Base-by-base conservation (phyloP, 306 rosid species). In the Acmispon strigosus region DNA sequence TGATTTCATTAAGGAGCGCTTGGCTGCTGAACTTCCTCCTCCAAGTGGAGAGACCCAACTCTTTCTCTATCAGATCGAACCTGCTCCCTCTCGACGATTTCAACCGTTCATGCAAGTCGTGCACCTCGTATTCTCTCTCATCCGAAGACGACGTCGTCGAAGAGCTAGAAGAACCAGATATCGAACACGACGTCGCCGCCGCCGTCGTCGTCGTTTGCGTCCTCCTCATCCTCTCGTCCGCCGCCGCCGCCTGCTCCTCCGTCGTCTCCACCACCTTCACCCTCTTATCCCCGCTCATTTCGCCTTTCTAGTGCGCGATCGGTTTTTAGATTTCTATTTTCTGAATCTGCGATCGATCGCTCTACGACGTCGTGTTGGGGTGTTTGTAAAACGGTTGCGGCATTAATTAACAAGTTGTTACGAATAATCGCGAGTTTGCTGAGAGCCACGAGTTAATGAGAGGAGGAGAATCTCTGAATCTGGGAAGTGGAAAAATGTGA, bases 81-180 rank as follows among this genome's bases (percentile, higher is more conserved):
- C 87, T 77, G 81, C 98, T 94, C 17, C 89, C 96, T 9, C 87
- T 27, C n/a, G 98, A 89, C 57, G 98, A 87, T 22, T 74, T 83
- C 37, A 90, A 50, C 66, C 89, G 64, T 0, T 94, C 97, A 6
- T 78, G 71, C 20, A 89, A 10, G 17, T 85, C 85, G 66, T 87
- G 87, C 29, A 89, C 72, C 69, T 81, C 75, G 7, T 81, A 94
- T 37, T 88, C 90, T 10, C 66, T 75, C 50, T 64, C 87, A 2
- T 63, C 81, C 18, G 72, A 47, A 9, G 81, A 70, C 0, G 76
- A 72, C 10, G 82, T 51, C 2, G 59, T 15, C 2, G 75, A 7
- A 2, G 69, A 65, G 2, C n/a, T n/a, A n/a, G 72, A 52, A 16
- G 76, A 14, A 4, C 62, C 18, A 18, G 72, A 61, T 34, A 37